These are phyloP conservation scores for Cymodocea nodosa DNA, from an alignment of 116 monocot species.

Conservation along the genomic window DNA sequence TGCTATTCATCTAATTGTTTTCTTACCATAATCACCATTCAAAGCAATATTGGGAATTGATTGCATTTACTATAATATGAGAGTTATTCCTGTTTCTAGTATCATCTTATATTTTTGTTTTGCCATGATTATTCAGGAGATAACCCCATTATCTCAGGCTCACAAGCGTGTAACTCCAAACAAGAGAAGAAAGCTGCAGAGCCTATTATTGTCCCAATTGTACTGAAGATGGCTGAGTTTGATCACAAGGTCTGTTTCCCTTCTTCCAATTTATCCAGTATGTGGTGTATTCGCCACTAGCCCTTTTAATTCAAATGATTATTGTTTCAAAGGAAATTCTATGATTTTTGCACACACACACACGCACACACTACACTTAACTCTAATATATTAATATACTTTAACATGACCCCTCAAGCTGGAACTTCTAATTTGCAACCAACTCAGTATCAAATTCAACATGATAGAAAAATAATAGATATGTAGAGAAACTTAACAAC, in stretches of 20 bases:
- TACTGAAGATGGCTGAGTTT: conserved; percentile 97
- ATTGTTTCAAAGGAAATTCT: too few relatives aligned
- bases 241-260: conserved; percentile 72
- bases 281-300: too few relatives aligned
- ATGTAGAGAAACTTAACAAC: too few relatives aligned
- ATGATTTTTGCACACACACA: too few relatives aligned
- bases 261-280: background rate
- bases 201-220: conserved; percentile 88
- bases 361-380: too few relatives aligned
- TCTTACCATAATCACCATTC: background rate
- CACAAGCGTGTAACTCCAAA: conserved; percentile 5
- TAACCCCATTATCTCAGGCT: conserved; percentile 9
- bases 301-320: too few relatives aligned
- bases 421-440: too few relatives aligned
- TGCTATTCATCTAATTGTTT: background rate
- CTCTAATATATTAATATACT: too few relatives aligned
- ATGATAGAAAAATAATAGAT: too few relatives aligned
- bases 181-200: conserved; percentile 47
- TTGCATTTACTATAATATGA: background rate
- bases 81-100: background rate
- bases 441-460: too few relatives aligned
- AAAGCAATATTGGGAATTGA: background rate
- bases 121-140: conserved; percentile 25
- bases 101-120: background rate
- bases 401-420: too few relatives aligned